phyloP scores from a whole-genome alignment of 2,329 filamentous ascomycete genomes.

The Myriosclerotinia scirpicola region DNA sequence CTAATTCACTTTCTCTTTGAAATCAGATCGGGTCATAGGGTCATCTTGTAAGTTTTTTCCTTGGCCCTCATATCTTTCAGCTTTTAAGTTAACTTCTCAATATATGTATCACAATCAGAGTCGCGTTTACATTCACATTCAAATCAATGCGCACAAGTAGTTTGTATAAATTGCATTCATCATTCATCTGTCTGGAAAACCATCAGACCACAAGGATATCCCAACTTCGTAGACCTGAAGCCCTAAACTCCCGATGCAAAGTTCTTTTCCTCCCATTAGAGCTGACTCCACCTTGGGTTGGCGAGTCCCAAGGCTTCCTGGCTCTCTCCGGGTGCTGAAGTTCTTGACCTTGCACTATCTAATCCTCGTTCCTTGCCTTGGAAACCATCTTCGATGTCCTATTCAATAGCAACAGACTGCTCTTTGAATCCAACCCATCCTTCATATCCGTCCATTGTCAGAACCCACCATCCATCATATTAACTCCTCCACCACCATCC shows the following conservation, averaged over 20 bases:
- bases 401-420: not conserved
- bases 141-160: not conserved
- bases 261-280: not conserved
- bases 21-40: not conserved
- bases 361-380: too few relatives aligned
- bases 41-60: not conserved
- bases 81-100: not conserved
- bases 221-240: not conserved
- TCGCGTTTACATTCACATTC: not conserved
- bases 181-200: not conserved
- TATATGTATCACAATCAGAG: not conserved
- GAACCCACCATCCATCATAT: not conserved
- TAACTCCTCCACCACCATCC: not conserved
- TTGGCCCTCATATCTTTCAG: not conserved
- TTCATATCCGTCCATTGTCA: not conserved
- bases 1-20: not conserved
- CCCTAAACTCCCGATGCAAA: not conserved
- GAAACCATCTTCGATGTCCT: too few relatives aligned
- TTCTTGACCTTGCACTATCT: not conserved
- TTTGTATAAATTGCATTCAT: not conserved
- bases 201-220: not conserved
- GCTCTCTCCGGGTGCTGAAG: not conserved
- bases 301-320: conserved; percentile 5
- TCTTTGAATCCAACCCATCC: not conserved
- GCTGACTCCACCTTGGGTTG: conserved; percentile 4